Evolutionary conservation across 192 early-diverging fungal genomes (phyloP), one percentile per base, ranked within the genome.

Genomic region (Ramicandelaber brevisporus): DNA sequence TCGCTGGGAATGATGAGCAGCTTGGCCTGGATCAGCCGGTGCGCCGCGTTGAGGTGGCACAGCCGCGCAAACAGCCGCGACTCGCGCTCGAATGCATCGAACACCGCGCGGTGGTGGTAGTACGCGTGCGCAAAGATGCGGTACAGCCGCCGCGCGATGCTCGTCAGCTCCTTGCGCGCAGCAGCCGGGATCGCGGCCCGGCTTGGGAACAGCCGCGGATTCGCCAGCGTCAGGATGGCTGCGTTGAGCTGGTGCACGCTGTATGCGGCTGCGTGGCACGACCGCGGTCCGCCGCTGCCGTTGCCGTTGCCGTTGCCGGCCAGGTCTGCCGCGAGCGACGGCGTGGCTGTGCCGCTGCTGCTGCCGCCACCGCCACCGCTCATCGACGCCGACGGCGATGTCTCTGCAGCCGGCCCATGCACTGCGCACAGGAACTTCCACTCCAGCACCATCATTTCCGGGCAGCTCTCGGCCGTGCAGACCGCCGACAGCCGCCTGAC

Each of bases 81-180:
- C 8, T 78, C 68, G 20, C 63, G 63, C 65, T 84, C 87, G 46
- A 78, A 87, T 9, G 59, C 56, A 28, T 76, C 71, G 54, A 95
- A 97, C 3, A 81, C 44, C 34, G 81, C 78, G 6, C 73, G 50
- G 47, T 97, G 92, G 44, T 87, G 81, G 38, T 70, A 88, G 48
- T 78, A 97, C 3, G 81, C 61, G 48, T 97, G 92, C 1, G 88
- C 82, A 57, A 97, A 97, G 14, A 97, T 73, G n/a, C 92, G 63
- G 41, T 97, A 92, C 10, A 97, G 59, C 17, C 92, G 44, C n/a
- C 92, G 50, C 1, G 80, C 78, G 36, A 92, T 83, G 23, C 65
- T 67, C 37, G 75, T 65, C 36, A 83, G 82, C 23, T 87, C 75
- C 46, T 86, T 86, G n/a, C 74, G 25, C 27, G 78, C 77, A 3